Base-by-base conservation (phyloP, 164 flowering plant species). In the Liriodendron chinense region DNA sequence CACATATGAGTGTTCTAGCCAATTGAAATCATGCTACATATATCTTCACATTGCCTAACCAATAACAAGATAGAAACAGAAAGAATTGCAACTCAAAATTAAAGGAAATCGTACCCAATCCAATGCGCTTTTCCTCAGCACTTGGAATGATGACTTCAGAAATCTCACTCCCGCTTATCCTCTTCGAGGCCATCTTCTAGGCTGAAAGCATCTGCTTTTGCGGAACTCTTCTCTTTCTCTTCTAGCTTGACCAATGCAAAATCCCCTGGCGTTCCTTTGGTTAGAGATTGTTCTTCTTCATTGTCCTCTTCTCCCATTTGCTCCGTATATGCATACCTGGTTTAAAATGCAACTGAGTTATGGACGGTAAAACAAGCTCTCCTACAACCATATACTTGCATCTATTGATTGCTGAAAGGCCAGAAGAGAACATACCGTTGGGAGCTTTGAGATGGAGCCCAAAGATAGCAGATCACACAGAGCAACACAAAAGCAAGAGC, bases 371-470 rank as follows among this genome's bases (percentile, higher is more conserved):
- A 34, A 34, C 43, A 34, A 34, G 43, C 43, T 34, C 43, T 34
- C 43, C 7, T 34, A 4, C 43, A 34, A 4, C 43, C 43, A 34
- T 34, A 34, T 34, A 34, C 43, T 34, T 34, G 43, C 43, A 34
- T 34, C 43, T 34, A 34, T 34, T 34, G 43, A 34, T 34, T 34
- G 43, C 43, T 53, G 59, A 53, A 12, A 12, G 59, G 59, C 48
- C 14, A 25, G 14, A 28, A 18, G 13, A 24, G 10, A n/a, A 49
- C 22, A 4, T 76, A 95, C 99, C 99, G 68, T 79, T 90, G 93
- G 68, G 94, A 90, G 76, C 84, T 96, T 73, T 92, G 96, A 69
- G 99, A 96, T 65, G 99, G 99, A 8, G 96, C 92, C 99, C 99
- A 96, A 20, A 94, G 98, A 82, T 80, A 91, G 86, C 97, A 96